Conservation (phyloP, 129 eudicot species). For the Artemisia argyi region DNA sequence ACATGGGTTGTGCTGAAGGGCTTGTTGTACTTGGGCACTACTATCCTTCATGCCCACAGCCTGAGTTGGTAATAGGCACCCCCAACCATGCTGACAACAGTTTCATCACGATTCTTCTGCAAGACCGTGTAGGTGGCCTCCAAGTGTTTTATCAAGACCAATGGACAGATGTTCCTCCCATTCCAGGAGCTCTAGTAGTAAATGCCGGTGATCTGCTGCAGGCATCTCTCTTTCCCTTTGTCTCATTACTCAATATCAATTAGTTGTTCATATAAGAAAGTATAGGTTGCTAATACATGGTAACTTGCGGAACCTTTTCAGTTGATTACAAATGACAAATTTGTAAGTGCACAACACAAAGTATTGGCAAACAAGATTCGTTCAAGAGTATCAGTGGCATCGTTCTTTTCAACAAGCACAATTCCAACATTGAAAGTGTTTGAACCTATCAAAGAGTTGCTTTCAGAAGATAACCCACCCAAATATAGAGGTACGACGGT, state of each 20-base stretch:
- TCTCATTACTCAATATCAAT: neutral
- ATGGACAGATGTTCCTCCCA: constrained; percentile 49
- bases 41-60: constrained; percentile 54
- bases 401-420: constrained; percentile 25
- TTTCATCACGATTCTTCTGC: constrained; percentile 49
- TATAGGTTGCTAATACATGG: neutral
- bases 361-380: constrained; percentile 39
- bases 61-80: constrained; percentile 39
- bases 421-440: constrained; percentile 1
- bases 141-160: constrained; percentile 43
- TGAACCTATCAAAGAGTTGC: constrained; percentile 58
- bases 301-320: constrained; percentile 18
- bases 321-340: constrained; percentile 50
- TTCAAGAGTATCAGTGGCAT: constrained; percentile 47
- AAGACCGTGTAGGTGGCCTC: constrained; percentile 59
- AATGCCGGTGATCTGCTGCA: constrained; percentile 43
- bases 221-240: neutral
- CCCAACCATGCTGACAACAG: constrained; percentile 26
- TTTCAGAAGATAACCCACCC: constrained; percentile 41
- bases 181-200: constrained; percentile 44
- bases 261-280: neutral
- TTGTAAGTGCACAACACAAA: constrained; percentile 51
- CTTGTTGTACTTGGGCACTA: constrained; percentile 39
- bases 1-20: constrained; percentile 47
- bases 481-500: constrained; percentile 40